Percentiles rank a stretch among this genome's conserved stretches.
Evolutionary conservation across 352 stramenopile genomes (phyloP).

Genomic region (Phytophthora rubi): DNA sequence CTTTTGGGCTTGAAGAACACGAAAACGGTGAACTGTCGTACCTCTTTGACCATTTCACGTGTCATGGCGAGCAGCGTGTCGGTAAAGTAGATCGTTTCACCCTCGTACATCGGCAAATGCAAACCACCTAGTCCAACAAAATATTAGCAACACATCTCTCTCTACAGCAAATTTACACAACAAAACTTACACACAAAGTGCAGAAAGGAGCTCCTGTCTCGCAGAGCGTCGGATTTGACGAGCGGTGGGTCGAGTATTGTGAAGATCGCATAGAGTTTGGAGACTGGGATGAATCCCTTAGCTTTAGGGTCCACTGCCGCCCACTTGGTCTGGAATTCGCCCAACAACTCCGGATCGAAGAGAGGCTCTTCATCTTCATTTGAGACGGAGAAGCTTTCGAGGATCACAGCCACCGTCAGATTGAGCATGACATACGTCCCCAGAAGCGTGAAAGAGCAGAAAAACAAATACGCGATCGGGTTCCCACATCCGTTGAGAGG

Average conservation of each 20-base stretch:
- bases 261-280: slow-evolving; percentile 74
- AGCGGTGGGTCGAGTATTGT: slow-evolving; percentile 79
- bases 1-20: not conserved
- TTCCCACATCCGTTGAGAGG: slow-evolving; percentile 84
- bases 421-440: slow-evolving; percentile 95
- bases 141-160: not conserved
- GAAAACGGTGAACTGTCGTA: slow-evolving; percentile 38
- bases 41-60: slow-evolving; percentile 78
- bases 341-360: slow-evolving; percentile 84
- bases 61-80: slow-evolving; percentile 84
- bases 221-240: slow-evolving; percentile 44
- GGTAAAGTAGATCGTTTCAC: slow-evolving; percentile 82
- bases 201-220: slow-evolving; percentile 48
- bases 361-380: slow-evolving; percentile 88
- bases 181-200: slow-evolving; percentile 54
- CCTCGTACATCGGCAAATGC: slow-evolving; percentile 81
- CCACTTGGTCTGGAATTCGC: slow-evolving; percentile 91
- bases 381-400: slow-evolving; percentile 89
- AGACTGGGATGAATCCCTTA: slow-evolving; percentile 79
- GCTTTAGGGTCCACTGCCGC: slow-evolving; percentile 87
- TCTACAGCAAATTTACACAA: not conserved
- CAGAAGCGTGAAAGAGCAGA: slow-evolving; percentile 90
- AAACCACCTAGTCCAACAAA: slow-evolving; percentile 44
- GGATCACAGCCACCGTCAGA: slow-evolving; percentile 95
- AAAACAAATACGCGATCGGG: slow-evolving; percentile 70